phyloP scores from a whole-genome alignment of 768 basidiomycete genomes.

The Chlorophyllum brunneum region DNA sequence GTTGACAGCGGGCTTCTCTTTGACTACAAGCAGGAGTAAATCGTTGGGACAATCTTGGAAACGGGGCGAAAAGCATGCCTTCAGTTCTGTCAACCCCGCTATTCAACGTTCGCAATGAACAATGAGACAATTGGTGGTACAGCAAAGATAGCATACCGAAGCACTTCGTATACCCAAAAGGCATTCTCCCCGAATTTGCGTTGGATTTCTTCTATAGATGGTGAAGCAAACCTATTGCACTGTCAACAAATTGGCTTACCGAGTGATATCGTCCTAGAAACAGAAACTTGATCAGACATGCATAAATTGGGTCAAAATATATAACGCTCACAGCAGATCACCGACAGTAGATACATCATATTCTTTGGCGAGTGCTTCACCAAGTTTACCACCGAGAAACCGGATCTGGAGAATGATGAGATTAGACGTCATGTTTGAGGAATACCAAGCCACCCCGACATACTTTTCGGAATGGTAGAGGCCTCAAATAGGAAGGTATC shows the following conservation, averaged over 20 bases:
- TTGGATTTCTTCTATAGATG: constrained; percentile 66
- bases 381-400: constrained; percentile 92
- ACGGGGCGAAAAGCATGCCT: constrained; percentile 42
- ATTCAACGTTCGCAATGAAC: constrained; percentile 4
- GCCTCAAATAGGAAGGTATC: constrained; percentile 79
- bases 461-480: constrained; percentile 88
- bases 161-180: constrained; percentile 89
- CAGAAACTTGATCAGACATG: constrained; percentile 2
- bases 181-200: constrained; percentile 76
- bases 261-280: constrained; percentile 49
- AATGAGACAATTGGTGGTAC: constrained; percentile 1
- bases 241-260: constrained; percentile 34
- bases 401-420: constrained; percentile 59
- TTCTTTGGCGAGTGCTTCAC: constrained; percentile 79
- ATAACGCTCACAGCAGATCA: constrained; percentile 80
- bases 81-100: constrained; percentile 88
- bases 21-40: constrained; percentile 51
- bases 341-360: constrained; percentile 88
- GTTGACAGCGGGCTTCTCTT: constrained; percentile 70
- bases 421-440: neutral
- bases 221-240: constrained; percentile 3
- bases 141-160: constrained; percentile 52
- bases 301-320: neutral
- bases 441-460: neutral
- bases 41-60: neutral